These are phyloP conservation scores for Cytospora leucostoma DNA, from an alignment of 2,329 filamentous ascomycete species.

Conservation along the genomic window DNA sequence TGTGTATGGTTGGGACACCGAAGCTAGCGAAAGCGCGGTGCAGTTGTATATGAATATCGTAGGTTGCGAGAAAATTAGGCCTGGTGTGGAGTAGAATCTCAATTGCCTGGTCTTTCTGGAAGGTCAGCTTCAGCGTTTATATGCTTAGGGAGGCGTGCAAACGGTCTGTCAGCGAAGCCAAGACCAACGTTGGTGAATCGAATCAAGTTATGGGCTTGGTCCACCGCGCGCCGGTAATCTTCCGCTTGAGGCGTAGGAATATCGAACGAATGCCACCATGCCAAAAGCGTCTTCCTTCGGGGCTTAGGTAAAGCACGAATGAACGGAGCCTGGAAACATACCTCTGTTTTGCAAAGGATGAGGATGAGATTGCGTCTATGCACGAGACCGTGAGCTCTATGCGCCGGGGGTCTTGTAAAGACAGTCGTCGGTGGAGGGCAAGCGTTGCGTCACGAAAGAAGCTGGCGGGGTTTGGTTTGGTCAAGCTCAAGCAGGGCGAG, in stretches of 20 bases:
- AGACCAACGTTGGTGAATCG: not conserved
- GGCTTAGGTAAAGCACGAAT: not conserved
- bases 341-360: constrained; percentile 7
- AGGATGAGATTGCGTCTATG: not conserved
- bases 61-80: not conserved
- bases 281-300: not conserved
- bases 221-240: constrained; percentile 1
- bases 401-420: not conserved
- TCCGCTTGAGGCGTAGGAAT: not conserved
- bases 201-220: constrained; percentile 5
- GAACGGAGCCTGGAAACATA: constrained; percentile 2
- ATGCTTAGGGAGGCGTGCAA: constrained; percentile 5
- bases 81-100: constrained; percentile 1
- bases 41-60: not conserved
- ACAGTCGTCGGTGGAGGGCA: not conserved
- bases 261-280: not conserved
- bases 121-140: constrained; percentile 13
- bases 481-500: constrained; percentile 12
- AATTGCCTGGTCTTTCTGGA: constrained; percentile 12
- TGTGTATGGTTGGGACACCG: constrained; percentile 16
- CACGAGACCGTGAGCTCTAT: constrained; percentile 9
- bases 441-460: not conserved
- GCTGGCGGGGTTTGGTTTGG: constrained; percentile 11
- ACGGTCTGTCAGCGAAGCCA: constrained; percentile 5
- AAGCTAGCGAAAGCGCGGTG: constrained; percentile 29